Evolutionary conservation across 2,329 filamentous ascomycete species (phyloP).

Genomic region (Trichoderma sp.): DNA sequence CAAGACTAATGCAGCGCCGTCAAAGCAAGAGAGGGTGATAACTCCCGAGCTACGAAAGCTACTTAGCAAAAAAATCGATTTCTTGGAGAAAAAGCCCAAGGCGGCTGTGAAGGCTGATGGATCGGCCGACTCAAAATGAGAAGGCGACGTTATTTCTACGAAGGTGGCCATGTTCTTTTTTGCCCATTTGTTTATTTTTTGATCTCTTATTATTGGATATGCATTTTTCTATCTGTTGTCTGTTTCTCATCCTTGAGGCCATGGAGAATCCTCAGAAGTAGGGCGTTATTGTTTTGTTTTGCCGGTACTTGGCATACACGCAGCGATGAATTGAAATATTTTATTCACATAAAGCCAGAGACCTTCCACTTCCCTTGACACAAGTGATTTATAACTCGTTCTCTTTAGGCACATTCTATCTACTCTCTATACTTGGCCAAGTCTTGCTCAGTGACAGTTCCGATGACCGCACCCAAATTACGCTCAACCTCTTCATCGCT

Average conservation of each 20-base stretch:
- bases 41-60: slow-evolving; percentile 57
- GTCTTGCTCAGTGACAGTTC: neutral
- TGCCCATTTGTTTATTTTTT: neutral
- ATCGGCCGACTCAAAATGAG: slow-evolving; percentile 31
- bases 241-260: neutral
- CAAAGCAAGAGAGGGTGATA: slow-evolving; percentile 46
- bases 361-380: neutral
- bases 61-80: slow-evolving; percentile 49
- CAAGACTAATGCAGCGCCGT: slow-evolving; percentile 37
- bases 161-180: neutral
- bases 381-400: neutral
- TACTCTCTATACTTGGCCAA: neutral
- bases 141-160: neutral
- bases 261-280: neutral
- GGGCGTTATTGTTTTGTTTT: neutral
- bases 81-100: slow-evolving; percentile 32
- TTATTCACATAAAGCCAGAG: neutral
- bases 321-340: neutral
- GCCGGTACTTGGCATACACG: neutral
- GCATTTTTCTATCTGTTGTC: neutral
- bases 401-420: neutral
- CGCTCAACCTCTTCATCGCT: neutral
- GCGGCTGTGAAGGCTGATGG: slow-evolving; percentile 38
- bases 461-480: neutral
- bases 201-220: neutral